These are phyloP conservation scores for Oxalis stricta DNA, from an alignment of 441 rosid genomes.

Conservation along the genomic window DNA sequence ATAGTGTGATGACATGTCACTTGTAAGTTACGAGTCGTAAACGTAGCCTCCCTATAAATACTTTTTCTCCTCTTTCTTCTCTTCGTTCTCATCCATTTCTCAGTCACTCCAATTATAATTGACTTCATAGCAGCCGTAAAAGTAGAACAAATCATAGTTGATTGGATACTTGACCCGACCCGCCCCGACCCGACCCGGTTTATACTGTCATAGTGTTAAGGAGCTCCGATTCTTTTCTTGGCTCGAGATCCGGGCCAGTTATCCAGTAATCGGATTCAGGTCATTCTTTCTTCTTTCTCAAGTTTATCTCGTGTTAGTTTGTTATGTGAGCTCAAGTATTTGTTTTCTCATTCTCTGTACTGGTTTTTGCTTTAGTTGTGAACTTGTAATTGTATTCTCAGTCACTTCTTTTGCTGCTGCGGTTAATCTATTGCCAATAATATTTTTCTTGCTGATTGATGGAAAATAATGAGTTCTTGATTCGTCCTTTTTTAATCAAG, in stretches of 20 bases:
- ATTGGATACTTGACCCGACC: too few relatives aligned
- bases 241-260: constrained; percentile 95
- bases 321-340: too few relatives aligned
- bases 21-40: too few relatives aligned
- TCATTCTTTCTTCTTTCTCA: constrained; percentile 12
- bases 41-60: constrained; percentile 58
- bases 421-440: too few relatives aligned
- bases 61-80: not conserved
- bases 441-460: not conserved
- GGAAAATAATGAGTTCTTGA: not conserved
- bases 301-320: constrained; percentile 1
- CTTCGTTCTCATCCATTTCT: constrained; percentile 29
- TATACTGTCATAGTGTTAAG: too few relatives aligned
- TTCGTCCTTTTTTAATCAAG: not conserved
- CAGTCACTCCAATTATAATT: too few relatives aligned
- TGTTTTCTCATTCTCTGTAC: not conserved
- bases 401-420: too few relatives aligned
- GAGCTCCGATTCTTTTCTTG: constrained; percentile 43
- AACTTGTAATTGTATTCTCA: too few relatives aligned
- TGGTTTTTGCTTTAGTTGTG: too few relatives aligned
- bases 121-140: too few relatives aligned
- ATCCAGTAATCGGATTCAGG: constrained; percentile 30
- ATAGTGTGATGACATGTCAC: constrained; percentile 50
- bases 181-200: too few relatives aligned
- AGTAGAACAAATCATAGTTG: too few relatives aligned